Evolutionary conservation across 441 rosid species (phyloP).

Genomic region (Populus hybrid): DNA sequence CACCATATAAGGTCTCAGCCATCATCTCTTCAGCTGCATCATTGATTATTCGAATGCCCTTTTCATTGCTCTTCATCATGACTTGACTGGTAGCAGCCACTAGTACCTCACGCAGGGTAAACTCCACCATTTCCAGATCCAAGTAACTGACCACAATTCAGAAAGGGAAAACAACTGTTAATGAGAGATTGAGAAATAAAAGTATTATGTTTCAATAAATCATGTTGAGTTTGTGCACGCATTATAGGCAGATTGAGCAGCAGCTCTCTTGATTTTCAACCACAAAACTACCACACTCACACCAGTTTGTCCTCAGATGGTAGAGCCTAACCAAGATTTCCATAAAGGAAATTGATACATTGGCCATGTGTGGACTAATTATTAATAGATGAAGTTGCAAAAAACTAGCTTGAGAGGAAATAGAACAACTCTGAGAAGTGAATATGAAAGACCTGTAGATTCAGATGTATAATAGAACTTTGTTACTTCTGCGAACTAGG

Average conservation of each 20-base stretch:
- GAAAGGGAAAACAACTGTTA: background rate
- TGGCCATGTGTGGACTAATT: background rate
- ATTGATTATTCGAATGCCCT: constrained; percentile 51
- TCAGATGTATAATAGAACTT: background rate
- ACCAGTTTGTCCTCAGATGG: background rate
- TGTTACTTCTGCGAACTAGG: too few species aligned
- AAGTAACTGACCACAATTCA: constrained; percentile 41
- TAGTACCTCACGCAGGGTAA: constrained; percentile 54
- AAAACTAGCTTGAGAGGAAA: background rate
- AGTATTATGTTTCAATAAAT: background rate
- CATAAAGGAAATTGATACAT: background rate
- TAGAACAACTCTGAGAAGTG: background rate
- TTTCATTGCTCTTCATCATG: constrained; percentile 57
- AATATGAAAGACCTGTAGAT: background rate
- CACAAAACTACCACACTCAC: background rate
- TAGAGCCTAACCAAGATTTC: background rate
- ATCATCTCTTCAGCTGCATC: constrained; percentile 56
- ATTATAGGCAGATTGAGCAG: background rate
- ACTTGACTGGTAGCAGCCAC: constrained; percentile 72
- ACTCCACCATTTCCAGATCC: constrained; percentile 85
- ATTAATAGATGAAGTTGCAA: background rate
- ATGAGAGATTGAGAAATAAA: background rate
- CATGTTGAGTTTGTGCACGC: background rate
- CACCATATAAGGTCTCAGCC: constrained; percentile 66
- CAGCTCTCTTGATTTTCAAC: background rate